These are phyloP conservation scores for Epipyxis sp. DNA, from an alignment of 108 stramenopile genomes.

Conservation along the genomic window DNA sequence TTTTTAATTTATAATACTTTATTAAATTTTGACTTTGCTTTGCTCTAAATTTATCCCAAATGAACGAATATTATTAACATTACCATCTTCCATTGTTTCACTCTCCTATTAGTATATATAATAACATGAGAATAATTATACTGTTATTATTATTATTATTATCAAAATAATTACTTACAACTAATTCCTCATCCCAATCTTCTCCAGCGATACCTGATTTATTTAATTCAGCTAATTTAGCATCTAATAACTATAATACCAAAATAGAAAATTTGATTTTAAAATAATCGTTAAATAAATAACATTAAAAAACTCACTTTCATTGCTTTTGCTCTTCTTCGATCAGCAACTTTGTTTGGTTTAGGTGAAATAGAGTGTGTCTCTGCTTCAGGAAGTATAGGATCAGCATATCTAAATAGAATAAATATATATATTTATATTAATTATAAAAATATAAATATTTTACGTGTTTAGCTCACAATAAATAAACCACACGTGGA, in stretches of 20 bases:
- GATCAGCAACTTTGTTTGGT: not conserved
- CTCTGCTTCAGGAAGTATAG: too few relatives aligned
- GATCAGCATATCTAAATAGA: too few relatives aligned
- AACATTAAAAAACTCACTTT: not conserved
- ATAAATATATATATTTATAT: too few relatives aligned
- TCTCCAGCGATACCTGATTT: not conserved
- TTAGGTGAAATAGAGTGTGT: too few relatives aligned
- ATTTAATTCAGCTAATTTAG: conserved; percentile 21
- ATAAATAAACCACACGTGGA: too few relatives aligned
- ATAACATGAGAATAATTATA: not conserved
- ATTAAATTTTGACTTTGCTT: not conserved
- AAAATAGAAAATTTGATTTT: too few relatives aligned
- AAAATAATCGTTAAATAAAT: too few relatives aligned
- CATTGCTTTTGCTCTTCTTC: not conserved
- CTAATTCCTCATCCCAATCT: conserved; percentile 12
- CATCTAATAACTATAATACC: not conserved
- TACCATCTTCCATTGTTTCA: not conserved
- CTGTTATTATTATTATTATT: too few relatives aligned
- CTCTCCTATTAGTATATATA: not conserved
- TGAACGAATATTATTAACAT: too few relatives aligned
- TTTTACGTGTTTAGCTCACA: too few relatives aligned
- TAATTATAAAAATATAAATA: too few relatives aligned
- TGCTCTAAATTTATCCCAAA: not conserved
- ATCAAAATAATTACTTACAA: too few relatives aligned
- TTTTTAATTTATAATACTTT: not conserved